These are phyloP conservation scores for Mycena alexandri DNA, from an alignment of 768 basidiomycete species.

Conservation along the genomic window DNA sequence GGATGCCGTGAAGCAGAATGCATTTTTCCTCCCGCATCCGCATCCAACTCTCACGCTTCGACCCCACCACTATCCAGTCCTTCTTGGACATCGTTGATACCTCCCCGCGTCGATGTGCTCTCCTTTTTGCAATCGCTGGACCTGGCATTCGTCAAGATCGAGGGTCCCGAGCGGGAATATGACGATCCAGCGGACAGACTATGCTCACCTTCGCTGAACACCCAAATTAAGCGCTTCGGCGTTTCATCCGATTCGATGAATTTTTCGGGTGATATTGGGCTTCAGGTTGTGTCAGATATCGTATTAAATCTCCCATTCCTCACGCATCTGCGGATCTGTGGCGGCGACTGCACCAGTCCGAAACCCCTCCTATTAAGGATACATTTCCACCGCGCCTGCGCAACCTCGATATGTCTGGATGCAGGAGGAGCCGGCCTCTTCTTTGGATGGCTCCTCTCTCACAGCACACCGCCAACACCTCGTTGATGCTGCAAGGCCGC, in stretches of 20 bases:
- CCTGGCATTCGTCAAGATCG: neutral
- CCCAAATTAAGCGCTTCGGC: conserved; percentile 6
- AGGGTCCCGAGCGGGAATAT: conserved; percentile 1
- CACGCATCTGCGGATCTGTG: conserved; percentile 7
- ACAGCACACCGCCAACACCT: too few relatives aligned
- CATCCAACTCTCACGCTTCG: neutral
- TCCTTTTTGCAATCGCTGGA: neutral
- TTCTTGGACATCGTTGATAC: conserved; percentile 13
- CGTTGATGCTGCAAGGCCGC: too few relatives aligned
- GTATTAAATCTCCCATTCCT: neutral
- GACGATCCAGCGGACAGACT: neutral
- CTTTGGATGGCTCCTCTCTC: too few relatives aligned
- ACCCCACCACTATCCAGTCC: neutral
- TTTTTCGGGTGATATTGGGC: neutral
- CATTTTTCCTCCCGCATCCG: conserved; percentile 10
- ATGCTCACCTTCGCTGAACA: neutral
- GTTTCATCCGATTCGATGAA: conserved; percentile 1
- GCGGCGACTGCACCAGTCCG: too few relatives aligned
- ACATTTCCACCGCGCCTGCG: too few relatives aligned
- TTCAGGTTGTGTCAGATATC: neutral
- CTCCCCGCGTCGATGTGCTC: neutral
- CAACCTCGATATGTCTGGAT: too few relatives aligned
- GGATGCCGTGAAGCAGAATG: conserved; percentile 5
- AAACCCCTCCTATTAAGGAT: too few relatives aligned
- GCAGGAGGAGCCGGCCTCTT: too few relatives aligned